A percentile compares a stretch with the other conserved stretches of the same genome.
Conservation (phyloP, 306 rosid genomes). For the Dalbergia cochinchinensis region DNA sequence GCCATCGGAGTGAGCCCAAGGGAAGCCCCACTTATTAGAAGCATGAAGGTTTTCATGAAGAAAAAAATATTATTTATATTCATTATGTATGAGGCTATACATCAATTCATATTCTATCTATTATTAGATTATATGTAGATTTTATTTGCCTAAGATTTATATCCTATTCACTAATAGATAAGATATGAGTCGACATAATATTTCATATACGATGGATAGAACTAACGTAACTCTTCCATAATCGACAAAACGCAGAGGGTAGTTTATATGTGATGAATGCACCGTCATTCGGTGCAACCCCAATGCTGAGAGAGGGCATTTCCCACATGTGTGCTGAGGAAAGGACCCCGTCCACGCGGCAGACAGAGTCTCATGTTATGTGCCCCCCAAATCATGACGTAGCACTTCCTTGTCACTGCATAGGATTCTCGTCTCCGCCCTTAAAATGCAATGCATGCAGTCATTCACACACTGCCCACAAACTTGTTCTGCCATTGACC, state of each 20-base stretch:
- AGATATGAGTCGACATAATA: too few relatives aligned
- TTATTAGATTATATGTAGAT: too few relatives aligned
- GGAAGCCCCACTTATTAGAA: background rate
- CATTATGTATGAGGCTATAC: too few relatives aligned
- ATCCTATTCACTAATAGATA: too few relatives aligned
- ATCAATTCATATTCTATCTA: too few relatives aligned
- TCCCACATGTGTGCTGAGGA: constrained; percentile 49
- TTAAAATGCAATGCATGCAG: constrained; percentile 45
- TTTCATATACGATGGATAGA: too few relatives aligned
- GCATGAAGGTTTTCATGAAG: background rate
- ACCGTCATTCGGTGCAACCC: constrained; percentile 52
- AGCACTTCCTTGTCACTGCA: constrained; percentile 32
- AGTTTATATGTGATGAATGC: constrained; percentile 40
- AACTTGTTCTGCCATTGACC: too few relatives aligned
- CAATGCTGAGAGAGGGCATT: constrained; percentile 19
- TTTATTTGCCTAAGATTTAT: too few relatives aligned
- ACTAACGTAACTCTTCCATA: too few relatives aligned
- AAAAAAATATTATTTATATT: too few relatives aligned
- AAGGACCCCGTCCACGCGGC: constrained; percentile 47
- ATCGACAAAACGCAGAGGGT: constrained; percentile 42
- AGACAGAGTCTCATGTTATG: background rate
- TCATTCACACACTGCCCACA: constrained; percentile 1
- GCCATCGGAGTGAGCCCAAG: background rate
- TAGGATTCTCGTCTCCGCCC: constrained; percentile 52
- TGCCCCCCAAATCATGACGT: background rate